These are phyloP conservation scores for Citrus australasica DNA, from an alignment of 345 rosid genomes.

Conservation along the genomic window DNA sequence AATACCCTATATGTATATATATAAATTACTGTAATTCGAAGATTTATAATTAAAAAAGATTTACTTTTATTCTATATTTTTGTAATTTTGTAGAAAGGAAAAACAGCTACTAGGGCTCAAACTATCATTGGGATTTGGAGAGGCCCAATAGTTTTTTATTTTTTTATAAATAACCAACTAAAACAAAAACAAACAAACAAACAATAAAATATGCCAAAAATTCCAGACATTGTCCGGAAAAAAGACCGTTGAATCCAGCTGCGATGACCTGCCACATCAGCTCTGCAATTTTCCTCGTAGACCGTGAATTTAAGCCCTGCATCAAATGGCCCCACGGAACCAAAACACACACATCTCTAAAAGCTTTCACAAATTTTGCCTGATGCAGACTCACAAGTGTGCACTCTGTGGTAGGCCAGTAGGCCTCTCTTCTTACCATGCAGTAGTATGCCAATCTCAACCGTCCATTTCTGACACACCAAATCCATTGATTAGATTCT, in stretches of 20 bases:
- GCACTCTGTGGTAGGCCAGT: conserved; percentile 6
- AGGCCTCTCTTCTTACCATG: not conserved
- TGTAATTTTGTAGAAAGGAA: no score
- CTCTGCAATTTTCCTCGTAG: conserved; percentile 8
- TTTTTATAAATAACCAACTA: no score
- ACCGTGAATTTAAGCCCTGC: not conserved
- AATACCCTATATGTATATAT: no score
- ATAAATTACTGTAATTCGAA: no score
- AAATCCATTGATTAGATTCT: not conserved
- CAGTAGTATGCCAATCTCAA: not conserved
- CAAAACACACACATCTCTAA: no score
- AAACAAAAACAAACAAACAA: no score
- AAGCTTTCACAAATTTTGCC: not conserved
- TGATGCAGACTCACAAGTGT: not conserved
- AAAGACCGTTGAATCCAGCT: conserved; percentile 8
- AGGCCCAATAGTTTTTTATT: no score
- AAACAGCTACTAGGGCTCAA: no score
- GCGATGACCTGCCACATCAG: conserved; percentile 3
- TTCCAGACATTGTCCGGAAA: not conserved
- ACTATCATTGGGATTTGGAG: no score
- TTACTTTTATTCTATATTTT: no score
- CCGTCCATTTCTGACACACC: conserved; percentile 8
- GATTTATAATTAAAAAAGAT: no score
- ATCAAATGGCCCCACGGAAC: not conserved
- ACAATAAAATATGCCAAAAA: not conserved